These are phyloP conservation scores for Colletotrichum scovillei DNA, from an alignment of 2,329 filamentous ascomycete genomes.

Conservation along the genomic window DNA sequence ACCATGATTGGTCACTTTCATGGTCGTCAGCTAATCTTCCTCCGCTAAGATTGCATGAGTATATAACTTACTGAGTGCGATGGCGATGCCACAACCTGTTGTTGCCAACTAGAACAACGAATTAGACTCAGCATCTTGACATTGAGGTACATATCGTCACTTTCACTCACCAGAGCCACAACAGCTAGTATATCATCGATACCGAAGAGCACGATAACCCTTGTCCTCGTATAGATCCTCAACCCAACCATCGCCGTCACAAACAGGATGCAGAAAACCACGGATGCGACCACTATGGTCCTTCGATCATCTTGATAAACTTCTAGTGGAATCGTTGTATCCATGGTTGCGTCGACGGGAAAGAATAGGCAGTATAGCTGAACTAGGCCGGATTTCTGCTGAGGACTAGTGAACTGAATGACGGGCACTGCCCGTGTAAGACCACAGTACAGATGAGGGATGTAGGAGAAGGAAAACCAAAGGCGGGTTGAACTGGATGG, in stretches of 20 bases:
- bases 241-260: constrained; percentile 36
- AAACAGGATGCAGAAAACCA: constrained; percentile 37
- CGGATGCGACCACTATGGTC: constrained; percentile 33
- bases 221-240: constrained; percentile 40
- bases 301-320: constrained; percentile 26
- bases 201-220: constrained; percentile 40
- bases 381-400: not conserved
- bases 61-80: constrained; percentile 12
- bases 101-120: constrained; percentile 10
- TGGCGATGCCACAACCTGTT: constrained; percentile 16
- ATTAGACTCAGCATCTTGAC: not conserved
- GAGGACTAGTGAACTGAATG: not conserved
- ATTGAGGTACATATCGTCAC: not conserved
- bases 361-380: not conserved
- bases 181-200: constrained; percentile 42
- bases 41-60: not conserved
- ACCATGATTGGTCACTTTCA: constrained; percentile 30
- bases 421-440: not conserved
- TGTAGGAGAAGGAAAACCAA: not conserved
- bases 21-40: not conserved
- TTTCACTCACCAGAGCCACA: constrained; percentile 38
- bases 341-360: not conserved
- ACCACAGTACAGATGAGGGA: not conserved
- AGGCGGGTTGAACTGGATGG: not conserved
- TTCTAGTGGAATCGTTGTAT: not conserved